These are phyloP conservation scores for Aspergillus sp. DNA, from an alignment of 2,329 filamentous ascomycete species.

Conservation along the genomic window DNA sequence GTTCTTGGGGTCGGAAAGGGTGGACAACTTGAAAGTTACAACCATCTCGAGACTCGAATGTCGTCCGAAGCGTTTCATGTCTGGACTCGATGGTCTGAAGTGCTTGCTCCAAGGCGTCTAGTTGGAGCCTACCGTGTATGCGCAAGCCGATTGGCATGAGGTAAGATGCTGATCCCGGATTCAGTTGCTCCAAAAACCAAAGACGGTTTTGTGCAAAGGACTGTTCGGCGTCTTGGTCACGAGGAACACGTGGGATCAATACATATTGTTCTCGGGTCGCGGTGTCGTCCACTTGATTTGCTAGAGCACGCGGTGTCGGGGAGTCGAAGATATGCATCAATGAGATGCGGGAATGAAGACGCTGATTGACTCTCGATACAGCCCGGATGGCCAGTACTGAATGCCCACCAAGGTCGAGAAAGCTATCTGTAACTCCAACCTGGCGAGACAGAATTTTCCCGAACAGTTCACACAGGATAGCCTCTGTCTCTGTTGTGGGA, in stretches of 20 bases:
- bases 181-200: constrained; percentile 6
- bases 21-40: background rate
- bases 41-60: background rate
- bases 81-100: background rate
- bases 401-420: constrained; percentile 1
- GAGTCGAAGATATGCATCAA: constrained; percentile 1
- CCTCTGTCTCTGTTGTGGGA: background rate
- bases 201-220: constrained; percentile 4
- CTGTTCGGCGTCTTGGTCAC: background rate
- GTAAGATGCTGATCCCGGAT: background rate
- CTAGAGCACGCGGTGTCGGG: background rate
- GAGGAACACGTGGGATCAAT: background rate
- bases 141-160: constrained; percentile 1
- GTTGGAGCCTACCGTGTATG: background rate
- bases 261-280: too few relatives aligned
- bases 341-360: background rate
- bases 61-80: constrained; percentile 10
- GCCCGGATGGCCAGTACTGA: background rate
- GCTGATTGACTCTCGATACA: background rate
- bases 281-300: background rate
- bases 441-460: background rate
- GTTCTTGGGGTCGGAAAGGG: background rate
- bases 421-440: background rate
- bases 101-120: constrained; percentile 2
- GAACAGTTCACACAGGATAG: background rate